phyloP scores from a whole-genome alignment of 1,284 basidiomycete genomes.

The Prillingera fragicola region DNA sequence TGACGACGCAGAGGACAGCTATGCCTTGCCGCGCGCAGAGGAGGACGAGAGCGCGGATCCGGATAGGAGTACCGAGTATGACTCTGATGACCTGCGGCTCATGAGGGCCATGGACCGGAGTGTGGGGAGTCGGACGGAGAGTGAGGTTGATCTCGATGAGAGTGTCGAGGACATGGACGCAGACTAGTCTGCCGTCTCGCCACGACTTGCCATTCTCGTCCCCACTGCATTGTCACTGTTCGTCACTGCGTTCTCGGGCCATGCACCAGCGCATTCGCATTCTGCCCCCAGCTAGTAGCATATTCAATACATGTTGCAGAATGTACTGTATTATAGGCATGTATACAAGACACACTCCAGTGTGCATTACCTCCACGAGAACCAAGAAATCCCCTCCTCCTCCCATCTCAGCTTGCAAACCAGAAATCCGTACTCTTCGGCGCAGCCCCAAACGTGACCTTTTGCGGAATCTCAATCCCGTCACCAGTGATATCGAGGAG shows the following conservation, averaged over 20 bases:
- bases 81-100: conserved; percentile 15
- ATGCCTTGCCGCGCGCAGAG: too few relatives aligned
- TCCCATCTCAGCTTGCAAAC: conserved; percentile 56
- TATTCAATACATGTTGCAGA: too few relatives aligned
- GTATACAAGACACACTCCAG: too few relatives aligned
- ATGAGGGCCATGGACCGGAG: conserved; percentile 18
- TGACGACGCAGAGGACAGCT: conserved; percentile 10
- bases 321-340: too few relatives aligned
- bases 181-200: too few relatives aligned
- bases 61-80: conserved; percentile 14
- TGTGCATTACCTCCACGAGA: too few relatives aligned
- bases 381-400: too few relatives aligned
- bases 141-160: background rate
- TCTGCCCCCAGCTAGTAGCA: too few relatives aligned
- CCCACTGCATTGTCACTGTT: too few relatives aligned
- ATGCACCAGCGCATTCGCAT: too few relatives aligned
- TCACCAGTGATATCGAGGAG: conserved; percentile 85
- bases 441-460: conserved; percentile 53
- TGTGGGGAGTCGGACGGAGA: conserved; percentile 5
- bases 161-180: conserved; percentile 12
- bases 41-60: conserved; percentile 20
- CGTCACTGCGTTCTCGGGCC: too few relatives aligned
- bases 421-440: conserved; percentile 78
- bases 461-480: conserved; percentile 75
- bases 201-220: too few relatives aligned